These are phyloP conservation scores for Lactarius trivialis DNA, from an alignment of 768 basidiomycete species.

Conservation along the genomic window DNA sequence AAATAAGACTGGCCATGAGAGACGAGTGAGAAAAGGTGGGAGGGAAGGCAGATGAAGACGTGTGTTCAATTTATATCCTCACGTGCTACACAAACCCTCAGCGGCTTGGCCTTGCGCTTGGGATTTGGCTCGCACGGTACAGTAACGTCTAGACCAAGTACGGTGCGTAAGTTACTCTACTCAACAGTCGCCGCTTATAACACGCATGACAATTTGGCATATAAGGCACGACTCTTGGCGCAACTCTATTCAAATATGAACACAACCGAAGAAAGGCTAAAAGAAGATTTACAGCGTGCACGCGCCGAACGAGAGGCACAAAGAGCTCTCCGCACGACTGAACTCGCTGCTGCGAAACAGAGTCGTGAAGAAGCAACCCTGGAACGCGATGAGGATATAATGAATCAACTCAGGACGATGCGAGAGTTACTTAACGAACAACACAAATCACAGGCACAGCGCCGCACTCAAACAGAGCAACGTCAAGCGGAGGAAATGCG, in stretches of 20 bases:
- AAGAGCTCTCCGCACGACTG: not conserved
- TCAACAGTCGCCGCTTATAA: constrained; percentile 3
- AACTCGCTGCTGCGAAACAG: constrained; percentile 1
- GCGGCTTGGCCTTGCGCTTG: not conserved
- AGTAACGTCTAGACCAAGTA: constrained; percentile 1
- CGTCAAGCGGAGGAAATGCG: constrained; percentile 6
- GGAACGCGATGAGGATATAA: constrained; percentile 13
- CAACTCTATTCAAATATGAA: constrained; percentile 6
- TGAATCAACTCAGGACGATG: constrained; percentile 17
- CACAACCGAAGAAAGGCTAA: constrained; percentile 7
- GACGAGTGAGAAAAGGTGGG: constrained; percentile 1
- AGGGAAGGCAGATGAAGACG: not conserved
- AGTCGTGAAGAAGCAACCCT: not conserved
- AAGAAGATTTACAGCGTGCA: constrained; percentile 10
- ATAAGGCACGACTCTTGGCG: not conserved
- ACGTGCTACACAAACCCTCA: constrained; percentile 8
- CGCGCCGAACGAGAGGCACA: constrained; percentile 14
- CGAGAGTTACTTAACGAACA: constrained; percentile 2
- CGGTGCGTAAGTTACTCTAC: not conserved
- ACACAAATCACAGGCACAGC: constrained; percentile 2
- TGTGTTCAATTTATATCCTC: constrained; percentile 1
- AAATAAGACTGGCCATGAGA: constrained; percentile 15
- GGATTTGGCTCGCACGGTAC: not conserved
- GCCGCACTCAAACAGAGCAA: constrained; percentile 6
- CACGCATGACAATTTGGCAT: not conserved